Evolutionary conservation across 345 rosid species (phyloP).

Genomic region (Capsella bursapastoris): DNA sequence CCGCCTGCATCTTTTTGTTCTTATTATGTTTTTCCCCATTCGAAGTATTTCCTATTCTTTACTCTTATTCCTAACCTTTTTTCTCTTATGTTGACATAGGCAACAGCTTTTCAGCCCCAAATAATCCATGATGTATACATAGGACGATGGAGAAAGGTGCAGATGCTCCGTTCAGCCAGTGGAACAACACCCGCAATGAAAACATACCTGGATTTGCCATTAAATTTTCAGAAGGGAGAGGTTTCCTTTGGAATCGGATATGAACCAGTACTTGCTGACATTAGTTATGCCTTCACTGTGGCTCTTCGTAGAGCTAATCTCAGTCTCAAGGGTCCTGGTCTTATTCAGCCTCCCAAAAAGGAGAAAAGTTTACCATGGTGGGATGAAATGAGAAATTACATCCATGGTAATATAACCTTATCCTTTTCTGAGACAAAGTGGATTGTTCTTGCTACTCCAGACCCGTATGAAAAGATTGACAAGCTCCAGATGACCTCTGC

Average conservation of each 20-base stretch:
- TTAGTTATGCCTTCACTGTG: constrained; percentile 92
- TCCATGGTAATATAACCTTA: constrained; percentile 77
- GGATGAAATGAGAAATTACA: constrained; percentile 98
- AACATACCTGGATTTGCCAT: constrained; percentile 78
- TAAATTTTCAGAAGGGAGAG: constrained; percentile 76
- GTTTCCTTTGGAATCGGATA: constrained; percentile 88
- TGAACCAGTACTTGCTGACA: constrained; percentile 89
- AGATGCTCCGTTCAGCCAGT: constrained; percentile 88
- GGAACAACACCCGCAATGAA: constrained; percentile 97
- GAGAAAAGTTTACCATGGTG: constrained; percentile 99
- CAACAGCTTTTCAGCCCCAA: constrained; percentile 95
- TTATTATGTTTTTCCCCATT: not conserved
- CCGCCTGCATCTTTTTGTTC: constrained; percentile 5
- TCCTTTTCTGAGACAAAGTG: constrained; percentile 71
- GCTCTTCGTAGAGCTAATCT: constrained; percentile 97
- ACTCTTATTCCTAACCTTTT: not conserved
- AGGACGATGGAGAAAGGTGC: constrained; percentile 97
- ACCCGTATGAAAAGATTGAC: constrained; percentile 92
- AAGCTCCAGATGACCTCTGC: constrained; percentile 70
- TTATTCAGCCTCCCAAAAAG: constrained; percentile 72
- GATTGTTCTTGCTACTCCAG: constrained; percentile 77
- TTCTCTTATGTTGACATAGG: constrained; percentile 55
- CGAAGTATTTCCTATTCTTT: not conserved
- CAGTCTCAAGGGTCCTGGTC: constrained; percentile 72
- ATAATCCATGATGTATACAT: constrained; percentile 78